Percentiles rank a stretch among this genome's conserved stretches.
phyloP scores from a whole-genome alignment of 106 monocot genomes.

The Platanthera guangdongensis region DNA sequence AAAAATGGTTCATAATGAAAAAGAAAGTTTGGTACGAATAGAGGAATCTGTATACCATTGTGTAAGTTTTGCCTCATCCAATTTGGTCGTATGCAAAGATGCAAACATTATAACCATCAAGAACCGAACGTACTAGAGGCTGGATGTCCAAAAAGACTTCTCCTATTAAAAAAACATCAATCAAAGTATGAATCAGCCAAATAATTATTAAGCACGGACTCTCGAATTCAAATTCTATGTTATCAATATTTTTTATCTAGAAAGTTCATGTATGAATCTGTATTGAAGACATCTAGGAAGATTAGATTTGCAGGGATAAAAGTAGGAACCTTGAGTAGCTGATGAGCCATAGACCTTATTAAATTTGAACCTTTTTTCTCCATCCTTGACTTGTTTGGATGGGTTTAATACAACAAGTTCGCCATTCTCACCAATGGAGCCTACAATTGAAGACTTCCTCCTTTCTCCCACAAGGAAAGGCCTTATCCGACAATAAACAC shows the following conservation, averaged over 20 bases:
- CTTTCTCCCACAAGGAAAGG: slow-evolving; percentile 51
- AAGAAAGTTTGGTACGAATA: not conserved
- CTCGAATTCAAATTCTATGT: not conserved
- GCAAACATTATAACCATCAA: slow-evolving; percentile 77
- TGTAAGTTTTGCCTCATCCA: slow-evolving; percentile 90
- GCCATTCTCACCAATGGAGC: slow-evolving; percentile 67
- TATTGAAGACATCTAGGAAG: not conserved
- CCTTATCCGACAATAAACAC: slow-evolving; percentile 77
- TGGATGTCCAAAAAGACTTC: slow-evolving; percentile 61
- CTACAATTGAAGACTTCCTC: slow-evolving; percentile 34
- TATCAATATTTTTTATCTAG: not conserved
- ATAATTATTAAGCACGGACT: not conserved
- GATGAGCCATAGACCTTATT: slow-evolving; percentile 65
- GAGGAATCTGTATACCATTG: slow-evolving; percentile 41
- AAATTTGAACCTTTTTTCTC: slow-evolving; percentile 55
- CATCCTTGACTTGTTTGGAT: slow-evolving; percentile 62
- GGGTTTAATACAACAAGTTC: slow-evolving; percentile 65
- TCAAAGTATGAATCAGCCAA: not conserved
- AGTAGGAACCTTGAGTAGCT: slow-evolving; percentile 61
- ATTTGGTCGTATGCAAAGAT: slow-evolving; percentile 90
- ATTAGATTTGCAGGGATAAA: not conserved
- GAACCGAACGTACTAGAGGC: slow-evolving; percentile 53
- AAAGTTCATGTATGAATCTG: not conserved
- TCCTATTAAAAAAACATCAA: slow-evolving; percentile 32
- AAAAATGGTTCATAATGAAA: not conserved